phyloP scores from a whole-genome alignment of 805 yeast genomes.

The Alloascoidea hylecoeti region DNA sequence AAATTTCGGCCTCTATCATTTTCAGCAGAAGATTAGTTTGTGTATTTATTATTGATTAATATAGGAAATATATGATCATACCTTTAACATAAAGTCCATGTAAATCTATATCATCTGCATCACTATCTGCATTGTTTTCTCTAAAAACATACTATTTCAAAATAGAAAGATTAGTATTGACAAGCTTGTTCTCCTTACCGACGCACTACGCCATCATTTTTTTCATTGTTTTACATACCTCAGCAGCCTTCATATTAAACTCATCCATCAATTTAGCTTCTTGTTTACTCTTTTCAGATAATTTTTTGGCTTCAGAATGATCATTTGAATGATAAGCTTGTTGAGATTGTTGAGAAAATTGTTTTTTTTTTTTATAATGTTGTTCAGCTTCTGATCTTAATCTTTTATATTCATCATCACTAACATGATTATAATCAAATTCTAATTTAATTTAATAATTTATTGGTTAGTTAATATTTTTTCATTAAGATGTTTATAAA shows the following conservation, averaged over 20 bases:
- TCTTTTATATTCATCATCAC: slow-evolving; percentile 46
- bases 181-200: slow-evolving; percentile 4
- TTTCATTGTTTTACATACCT: slow-evolving; percentile 10
- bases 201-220: slow-evolving; percentile 7
- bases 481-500: too few species aligned
- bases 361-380: slow-evolving; percentile 41
- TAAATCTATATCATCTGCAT: slow-evolving; percentile 74
- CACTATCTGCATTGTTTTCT: slow-evolving; percentile 82
- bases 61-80: slow-evolving; percentile 2
- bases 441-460: not conserved
- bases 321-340: slow-evolving; percentile 66
- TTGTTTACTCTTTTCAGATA: slow-evolving; percentile 55
- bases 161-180: not conserved
- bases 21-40: not conserved
- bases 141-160: slow-evolving; percentile 50
- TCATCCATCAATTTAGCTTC: slow-evolving; percentile 48
- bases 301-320: slow-evolving; percentile 53
- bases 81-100: slow-evolving; percentile 77
- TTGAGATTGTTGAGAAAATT: slow-evolving; percentile 56
- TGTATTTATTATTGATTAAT: not conserved
- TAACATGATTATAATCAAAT: slow-evolving; percentile 58
- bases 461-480: too few species aligned
- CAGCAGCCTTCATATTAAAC: slow-evolving; percentile 73
- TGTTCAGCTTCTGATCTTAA: slow-evolving; percentile 56
- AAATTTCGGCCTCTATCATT: slow-evolving; percentile 55